Evolutionary conservation across 2,329 filamentous ascomycete genomes (phyloP).

Genomic region (Coniochaeta pulveracea): DNA sequence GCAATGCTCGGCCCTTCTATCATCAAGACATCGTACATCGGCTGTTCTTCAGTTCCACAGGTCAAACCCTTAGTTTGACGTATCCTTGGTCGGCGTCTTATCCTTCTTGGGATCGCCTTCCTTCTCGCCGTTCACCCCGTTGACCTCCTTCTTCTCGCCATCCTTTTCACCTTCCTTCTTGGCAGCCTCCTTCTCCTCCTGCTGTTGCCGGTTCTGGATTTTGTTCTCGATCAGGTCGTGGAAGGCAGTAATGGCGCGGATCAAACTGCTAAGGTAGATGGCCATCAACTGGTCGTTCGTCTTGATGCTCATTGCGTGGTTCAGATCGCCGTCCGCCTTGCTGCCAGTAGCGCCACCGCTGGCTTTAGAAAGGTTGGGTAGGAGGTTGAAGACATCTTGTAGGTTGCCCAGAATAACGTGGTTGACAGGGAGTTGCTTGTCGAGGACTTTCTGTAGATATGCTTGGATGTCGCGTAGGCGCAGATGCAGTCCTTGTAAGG

Average conservation of each 20-base stretch:
- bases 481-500: slow-evolving; percentile 88
- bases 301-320: slow-evolving; percentile 97
- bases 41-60: slow-evolving; percentile 26
- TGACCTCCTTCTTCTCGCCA: slow-evolving; percentile 42
- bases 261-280: slow-evolving; percentile 93
- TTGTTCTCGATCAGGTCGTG: slow-evolving; percentile 99
- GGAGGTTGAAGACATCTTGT: slow-evolving; percentile 98
- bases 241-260: slow-evolving; percentile 96
- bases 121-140: slow-evolving; percentile 31
- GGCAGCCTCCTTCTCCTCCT: slow-evolving; percentile 83
- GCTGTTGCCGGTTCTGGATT: slow-evolving; percentile 95
- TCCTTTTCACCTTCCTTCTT: slow-evolving; percentile 63
- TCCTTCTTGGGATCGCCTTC: slow-evolving; percentile 30
- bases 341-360: slow-evolving; percentile 47
- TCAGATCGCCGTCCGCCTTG: slow-evolving; percentile 66
- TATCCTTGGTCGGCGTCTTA: slow-evolving; percentile 42
- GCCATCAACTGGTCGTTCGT: slow-evolving; percentile 98
- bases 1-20: slow-evolving; percentile 11
- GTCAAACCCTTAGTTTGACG: slow-evolving; percentile 25
- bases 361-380: slow-evolving; percentile 88
- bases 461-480: slow-evolving; percentile 89
- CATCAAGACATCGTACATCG: slow-evolving; percentile 3
- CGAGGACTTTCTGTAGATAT: slow-evolving; percentile 92
- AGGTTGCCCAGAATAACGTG: slow-evolving; percentile 95
- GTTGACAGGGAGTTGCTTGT: slow-evolving; percentile 87